Base-by-base conservation (phyloP, 768 basidiomycete species). In the Phaeolepiota aurea region DNA sequence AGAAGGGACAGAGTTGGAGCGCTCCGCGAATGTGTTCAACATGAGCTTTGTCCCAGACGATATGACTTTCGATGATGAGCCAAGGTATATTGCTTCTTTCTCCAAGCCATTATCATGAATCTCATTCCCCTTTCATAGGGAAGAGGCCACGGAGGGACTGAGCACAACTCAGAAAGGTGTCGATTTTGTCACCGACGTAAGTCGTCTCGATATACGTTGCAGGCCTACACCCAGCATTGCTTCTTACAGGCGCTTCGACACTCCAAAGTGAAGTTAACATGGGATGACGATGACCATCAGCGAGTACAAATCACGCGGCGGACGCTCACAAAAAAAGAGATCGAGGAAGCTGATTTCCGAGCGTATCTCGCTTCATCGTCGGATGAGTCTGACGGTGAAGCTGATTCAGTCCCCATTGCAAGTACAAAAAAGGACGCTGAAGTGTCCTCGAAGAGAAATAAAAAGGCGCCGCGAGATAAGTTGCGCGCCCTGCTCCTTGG, bases 241-340 rank as follows among this genome's bases (percentile, higher is more conserved):
- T 36, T 34, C 18, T 18, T 16, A 4, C 48, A 97, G 92, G 94
- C 94, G 7, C 76, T 99, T 3, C 85, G 94, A 3, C 93, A 98
- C 57, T 99, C 96, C 11, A 96, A 91, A 68, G 94, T 98, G 44
- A 96, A 89, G 54, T 74, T 98, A 21, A 96, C 93, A 3, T 99
- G 96, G 96, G 96, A 99, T 49, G 88, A 92, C 41, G 96, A 98
- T 58, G 93, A 98, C 49, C 82, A 87, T 0, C 86, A 92, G 53
- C 82, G 94, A 30, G 74, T 71, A 42, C 79, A 78, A 32, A 51
- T 92, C 37, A 89, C 92, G 1, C 79, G 91, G 34, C 82, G 91
- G 15, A 67, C 69, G 1, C 66, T 96, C 31, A 77, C 87, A 0
- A 73, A 75, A 40, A 82, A 90, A 54, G 90, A 97, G 56, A 82